Conservation (phyloP, 371 early-diverging fungal species). For the Mitosporidium daphniae region DNA sequence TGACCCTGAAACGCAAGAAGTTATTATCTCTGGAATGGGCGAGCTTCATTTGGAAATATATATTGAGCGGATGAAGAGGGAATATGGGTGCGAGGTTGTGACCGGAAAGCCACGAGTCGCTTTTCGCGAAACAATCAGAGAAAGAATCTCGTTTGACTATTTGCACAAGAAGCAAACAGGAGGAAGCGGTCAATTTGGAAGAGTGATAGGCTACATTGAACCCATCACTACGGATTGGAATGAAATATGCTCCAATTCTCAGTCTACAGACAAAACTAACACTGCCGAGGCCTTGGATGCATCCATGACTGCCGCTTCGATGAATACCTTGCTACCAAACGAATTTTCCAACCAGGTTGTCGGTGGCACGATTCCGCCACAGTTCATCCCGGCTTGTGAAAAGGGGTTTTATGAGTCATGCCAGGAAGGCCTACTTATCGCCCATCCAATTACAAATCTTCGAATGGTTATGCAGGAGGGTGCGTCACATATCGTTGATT, state of each 20-base stretch:
- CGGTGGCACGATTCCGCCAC: conserved; percentile 62
- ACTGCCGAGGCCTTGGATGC: conserved; percentile 2
- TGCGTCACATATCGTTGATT: conserved; percentile 64
- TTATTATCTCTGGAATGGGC: conserved; percentile 58
- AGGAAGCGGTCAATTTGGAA: conserved; percentile 76
- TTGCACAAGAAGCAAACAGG: conserved; percentile 92
- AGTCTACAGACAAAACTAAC: background rate
- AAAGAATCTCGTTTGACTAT: conserved; percentile 42
- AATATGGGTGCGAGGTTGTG: conserved; percentile 54
- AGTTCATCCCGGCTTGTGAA: conserved; percentile 73
- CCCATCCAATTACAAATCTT: conserved; percentile 45
- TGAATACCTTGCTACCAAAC: too few species aligned
- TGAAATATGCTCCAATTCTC: conserved; percentile 8
- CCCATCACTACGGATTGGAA: conserved; percentile 17
- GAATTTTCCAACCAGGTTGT: conserved; percentile 35
- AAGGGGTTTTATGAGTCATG: conserved; percentile 66
- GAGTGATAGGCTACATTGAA: conserved; percentile 57
- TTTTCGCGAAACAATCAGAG: conserved; percentile 59
- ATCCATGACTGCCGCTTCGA: conserved; percentile 13
- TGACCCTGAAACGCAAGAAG: conserved; percentile 51
- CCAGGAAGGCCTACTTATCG: conserved; percentile 57
- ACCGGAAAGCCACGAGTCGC: conserved; percentile 85
- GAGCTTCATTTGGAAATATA: conserved; percentile 62
- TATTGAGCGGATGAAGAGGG: conserved; percentile 80
- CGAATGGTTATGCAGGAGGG: conserved; percentile 75